Percentiles rank a stretch among this genome's conserved stretches.
phyloP scores from a whole-genome alignment of 2,329 filamentous ascomycete genomes.

The Talaromyces sp. region DNA sequence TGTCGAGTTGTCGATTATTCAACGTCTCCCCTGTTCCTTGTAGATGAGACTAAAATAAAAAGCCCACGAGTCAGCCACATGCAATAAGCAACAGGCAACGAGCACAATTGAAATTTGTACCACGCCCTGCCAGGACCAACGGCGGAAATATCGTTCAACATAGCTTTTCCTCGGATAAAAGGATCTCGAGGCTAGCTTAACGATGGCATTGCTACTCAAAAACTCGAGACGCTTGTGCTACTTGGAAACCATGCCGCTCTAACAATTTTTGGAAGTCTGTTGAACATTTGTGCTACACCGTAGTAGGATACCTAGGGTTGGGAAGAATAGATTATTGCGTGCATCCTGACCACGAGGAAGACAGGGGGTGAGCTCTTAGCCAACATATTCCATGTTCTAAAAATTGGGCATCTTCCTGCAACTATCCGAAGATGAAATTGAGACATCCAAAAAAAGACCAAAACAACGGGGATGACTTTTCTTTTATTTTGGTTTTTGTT shows the following conservation, averaged over 20 bases:
- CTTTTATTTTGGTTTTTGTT: neutral
- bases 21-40: neutral
- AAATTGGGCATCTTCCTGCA: neutral
- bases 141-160: neutral
- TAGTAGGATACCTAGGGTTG: neutral
- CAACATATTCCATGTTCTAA: neutral
- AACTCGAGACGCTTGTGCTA: neutral
- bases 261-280: neutral
- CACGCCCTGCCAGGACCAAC: neutral
- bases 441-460: neutral
- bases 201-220: too few relatives aligned
- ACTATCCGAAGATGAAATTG: neutral
- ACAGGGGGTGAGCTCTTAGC: neutral
- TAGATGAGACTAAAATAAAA: neutral
- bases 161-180: neutral
- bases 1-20: neutral
- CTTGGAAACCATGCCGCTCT: neutral
- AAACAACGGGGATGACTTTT: neutral
- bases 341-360: neutral
- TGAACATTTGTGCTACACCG: neutral
- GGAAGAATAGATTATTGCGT: neutral
- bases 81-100: neutral
- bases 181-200: neutral
- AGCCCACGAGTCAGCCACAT: neutral
- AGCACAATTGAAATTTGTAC: neutral